Percentiles rank a stretch among this genome's conserved stretches.
Evolutionary conservation across 345 rosid genomes (phyloP).

Genomic region (Hibiscus syriacus): DNA sequence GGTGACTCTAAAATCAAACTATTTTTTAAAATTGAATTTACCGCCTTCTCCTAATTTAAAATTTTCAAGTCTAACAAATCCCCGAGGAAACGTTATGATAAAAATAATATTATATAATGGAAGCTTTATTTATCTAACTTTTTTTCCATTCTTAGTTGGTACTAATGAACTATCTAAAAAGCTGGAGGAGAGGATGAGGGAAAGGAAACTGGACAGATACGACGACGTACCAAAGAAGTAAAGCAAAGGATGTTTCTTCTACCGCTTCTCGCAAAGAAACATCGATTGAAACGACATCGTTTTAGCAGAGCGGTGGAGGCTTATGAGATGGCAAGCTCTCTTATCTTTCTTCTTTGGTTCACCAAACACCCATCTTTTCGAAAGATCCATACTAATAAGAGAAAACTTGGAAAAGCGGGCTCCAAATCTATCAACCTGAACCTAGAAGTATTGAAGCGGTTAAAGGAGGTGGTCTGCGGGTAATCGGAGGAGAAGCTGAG

Average conservation of each 20-base stretch:
- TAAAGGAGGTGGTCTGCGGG: constrained; percentile 16
- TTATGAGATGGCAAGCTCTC: neutral
- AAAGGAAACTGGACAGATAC: neutral
- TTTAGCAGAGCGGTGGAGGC: constrained; percentile 7
- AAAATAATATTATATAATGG: no score
- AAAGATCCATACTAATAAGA: constrained; percentile 10
- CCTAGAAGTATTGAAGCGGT: neutral
- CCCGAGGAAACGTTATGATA: no score
- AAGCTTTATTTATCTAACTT: no score
- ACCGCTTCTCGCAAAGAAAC: neutral
- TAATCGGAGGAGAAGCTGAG: constrained; percentile 16
- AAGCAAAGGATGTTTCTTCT: constrained; percentile 1
- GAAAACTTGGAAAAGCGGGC: neutral
- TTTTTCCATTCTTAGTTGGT: no score
- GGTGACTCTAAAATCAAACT: no score
- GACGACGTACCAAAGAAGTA: constrained; percentile 11
- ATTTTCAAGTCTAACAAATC: no score
- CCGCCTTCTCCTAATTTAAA: no score
- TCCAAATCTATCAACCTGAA: constrained; percentile 10
- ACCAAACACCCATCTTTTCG: constrained; percentile 29
- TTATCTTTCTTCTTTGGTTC: constrained; percentile 23
- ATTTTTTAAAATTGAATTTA: no score
- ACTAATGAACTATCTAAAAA: no score
- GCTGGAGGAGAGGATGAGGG: neutral
- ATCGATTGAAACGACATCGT: constrained; percentile 23